phyloP scores from a whole-genome alignment of 345 rosid genomes.

The Microcos paniculata region DNA sequence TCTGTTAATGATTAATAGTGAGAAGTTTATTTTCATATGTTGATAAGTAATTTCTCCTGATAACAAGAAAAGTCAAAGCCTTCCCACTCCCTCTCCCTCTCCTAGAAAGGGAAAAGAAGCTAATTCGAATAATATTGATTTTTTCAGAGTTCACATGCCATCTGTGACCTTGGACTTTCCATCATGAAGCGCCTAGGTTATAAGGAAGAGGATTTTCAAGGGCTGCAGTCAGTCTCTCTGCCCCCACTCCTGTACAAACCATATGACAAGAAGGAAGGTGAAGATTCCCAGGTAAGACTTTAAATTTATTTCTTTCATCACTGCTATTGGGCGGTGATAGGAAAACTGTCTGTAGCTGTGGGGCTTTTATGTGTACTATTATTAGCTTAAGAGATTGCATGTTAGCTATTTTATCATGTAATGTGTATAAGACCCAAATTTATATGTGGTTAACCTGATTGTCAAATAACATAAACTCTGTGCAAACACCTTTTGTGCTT shows the following conservation, averaged over 20 bases:
- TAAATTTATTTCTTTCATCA: neutral
- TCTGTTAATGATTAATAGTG: too few relatives aligned
- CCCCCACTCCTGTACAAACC: constrained; percentile 67
- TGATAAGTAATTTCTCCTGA: neutral
- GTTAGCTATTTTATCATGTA: neutral
- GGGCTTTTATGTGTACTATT: neutral
- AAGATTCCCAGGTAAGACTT: constrained; percentile 52
- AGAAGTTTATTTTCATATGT: neutral
- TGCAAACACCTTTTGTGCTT: neutral
- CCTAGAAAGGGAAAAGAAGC: neutral
- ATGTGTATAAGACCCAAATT: neutral
- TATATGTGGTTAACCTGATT: neutral
- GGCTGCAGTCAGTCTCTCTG: constrained; percentile 43
- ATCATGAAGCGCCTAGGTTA: constrained; percentile 53
- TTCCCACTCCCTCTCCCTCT: neutral
- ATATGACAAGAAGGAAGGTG: constrained; percentile 57
- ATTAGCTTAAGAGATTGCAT: neutral
- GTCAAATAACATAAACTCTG: neutral
- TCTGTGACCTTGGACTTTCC: constrained; percentile 86
- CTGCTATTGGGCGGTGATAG: neutral
- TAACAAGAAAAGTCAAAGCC: neutral
- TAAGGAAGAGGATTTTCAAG: constrained; percentile 49
- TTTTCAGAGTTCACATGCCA: constrained; percentile 84
- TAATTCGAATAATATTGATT: constrained; percentile 24
- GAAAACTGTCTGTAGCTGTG: neutral